phyloP scores from a whole-genome alignment of 306 rosid genomes.

The Ochetophila trinervis region DNA sequence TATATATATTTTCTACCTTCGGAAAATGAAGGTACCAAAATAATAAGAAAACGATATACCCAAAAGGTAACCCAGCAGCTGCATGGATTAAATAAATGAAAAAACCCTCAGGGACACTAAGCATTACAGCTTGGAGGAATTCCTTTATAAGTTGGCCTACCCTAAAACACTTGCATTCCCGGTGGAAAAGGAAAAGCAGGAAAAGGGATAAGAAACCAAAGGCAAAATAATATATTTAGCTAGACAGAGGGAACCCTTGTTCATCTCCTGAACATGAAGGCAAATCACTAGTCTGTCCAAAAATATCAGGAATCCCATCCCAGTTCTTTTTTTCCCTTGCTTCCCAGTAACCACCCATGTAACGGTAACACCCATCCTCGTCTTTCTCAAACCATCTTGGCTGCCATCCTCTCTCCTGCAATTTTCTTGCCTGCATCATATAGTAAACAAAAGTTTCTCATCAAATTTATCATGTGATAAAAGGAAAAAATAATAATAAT shows the following conservation, averaged over 20 bases:
- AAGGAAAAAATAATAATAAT: neutral
- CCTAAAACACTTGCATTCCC: constrained; percentile 27
- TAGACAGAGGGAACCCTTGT: neutral
- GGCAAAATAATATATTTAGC: constrained; percentile 4
- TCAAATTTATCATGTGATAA: constrained; percentile 4
- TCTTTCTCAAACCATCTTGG: constrained; percentile 92
- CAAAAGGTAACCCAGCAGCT: neutral
- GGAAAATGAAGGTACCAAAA: neutral
- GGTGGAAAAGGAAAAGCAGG: constrained; percentile 21
- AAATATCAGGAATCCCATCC: constrained; percentile 80
- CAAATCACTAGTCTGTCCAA: constrained; percentile 64
- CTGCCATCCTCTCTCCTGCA: constrained; percentile 98
- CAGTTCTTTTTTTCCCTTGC: constrained; percentile 66
- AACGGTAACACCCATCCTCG: constrained; percentile 83
- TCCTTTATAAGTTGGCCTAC: constrained; percentile 33
- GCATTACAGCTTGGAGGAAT: constrained; percentile 13
- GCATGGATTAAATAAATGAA: neutral
- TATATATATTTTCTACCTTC: too few relatives aligned
- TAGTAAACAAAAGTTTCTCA: constrained; percentile 16
- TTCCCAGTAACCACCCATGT: constrained; percentile 93
- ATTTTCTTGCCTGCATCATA: constrained; percentile 75
- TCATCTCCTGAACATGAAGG: constrained; percentile 66
- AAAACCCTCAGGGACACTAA: constrained; percentile 7
- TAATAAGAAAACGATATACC: too few relatives aligned
- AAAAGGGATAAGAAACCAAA: neutral